Evolutionary conservation across 1,284 basidiomycete genomes (phyloP), one percentile per base, ranked within the genome.

Genomic region (Tilletia walkeri): DNA sequence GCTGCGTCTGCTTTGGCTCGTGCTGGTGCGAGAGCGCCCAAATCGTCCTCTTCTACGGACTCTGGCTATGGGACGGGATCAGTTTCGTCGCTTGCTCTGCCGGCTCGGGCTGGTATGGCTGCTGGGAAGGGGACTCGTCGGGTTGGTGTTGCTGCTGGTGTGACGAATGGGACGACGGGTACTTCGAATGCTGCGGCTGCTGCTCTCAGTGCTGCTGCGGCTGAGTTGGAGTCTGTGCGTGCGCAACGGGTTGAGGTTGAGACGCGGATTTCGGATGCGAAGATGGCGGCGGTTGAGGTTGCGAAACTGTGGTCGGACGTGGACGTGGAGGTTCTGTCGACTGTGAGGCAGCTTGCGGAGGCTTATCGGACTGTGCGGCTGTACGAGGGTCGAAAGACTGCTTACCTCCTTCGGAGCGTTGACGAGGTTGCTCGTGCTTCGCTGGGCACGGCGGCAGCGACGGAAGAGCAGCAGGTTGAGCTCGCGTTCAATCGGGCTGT

Each of bases 361-460:
- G 78, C 77, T 9, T 81, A 81, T 69, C 72, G 78, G 0, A 69
- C 74, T 49, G 65, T 80, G 67, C 73, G 79, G 6, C 61, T 74
- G 30, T 80, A 73, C 67, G 70, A 75, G 34, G 79, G 77, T 3
- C 67, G 56, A 1, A 70, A 71, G 56, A 77, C 78, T 20, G 73
- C 76, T 12, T 68, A 63, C 18, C 70, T 73, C 39, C 71, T 79
- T 12, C 66, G 66, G 7, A 49, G 41, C n/a, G 12, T 36, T 14
- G 18, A 24, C 14, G 34, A 67, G 7, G 66, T 49, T 3, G 18
- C 34, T 16, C 24, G 50, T 12, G 34, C n/a, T 24, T 0, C 4
- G 3, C 2, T 36, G 20, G 66, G 48, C 4, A 34, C 18, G 34
- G 48, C 14, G 14, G 49, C 38, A 30, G 48, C 41, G 9, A 45